Percentiles rank a stretch among this genome's conserved stretches.
Conservation (phyloP, 176 grass and related monocot genomes). For the Rhynchospora pubera region DNA sequence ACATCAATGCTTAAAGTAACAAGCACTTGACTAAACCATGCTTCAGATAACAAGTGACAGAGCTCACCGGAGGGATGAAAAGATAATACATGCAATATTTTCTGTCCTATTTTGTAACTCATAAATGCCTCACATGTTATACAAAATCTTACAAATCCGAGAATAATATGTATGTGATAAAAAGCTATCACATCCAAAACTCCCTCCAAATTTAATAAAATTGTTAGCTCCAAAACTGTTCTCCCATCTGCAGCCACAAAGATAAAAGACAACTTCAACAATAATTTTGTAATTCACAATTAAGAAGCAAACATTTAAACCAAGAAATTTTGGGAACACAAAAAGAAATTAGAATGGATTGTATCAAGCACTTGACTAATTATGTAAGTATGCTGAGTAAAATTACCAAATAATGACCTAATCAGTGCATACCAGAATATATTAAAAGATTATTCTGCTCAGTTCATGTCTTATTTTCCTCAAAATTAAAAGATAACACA, state of each 20-base stretch:
- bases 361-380: background rate
- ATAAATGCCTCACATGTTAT: background rate
- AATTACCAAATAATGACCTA: background rate
- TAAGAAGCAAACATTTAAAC: too few species aligned
- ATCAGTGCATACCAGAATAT: background rate
- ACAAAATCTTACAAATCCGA: background rate
- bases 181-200: background rate
- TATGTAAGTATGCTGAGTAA: background rate
- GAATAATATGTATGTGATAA: background rate
- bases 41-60: background rate
- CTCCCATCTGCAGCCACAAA: background rate
- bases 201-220: background rate
- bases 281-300: background rate
- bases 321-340: too few species aligned
- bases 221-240: slow-evolving; percentile 12
- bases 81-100: background rate
- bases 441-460: too few species aligned
- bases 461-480: too few species aligned
- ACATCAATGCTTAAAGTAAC: too few species aligned
- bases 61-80: background rate
- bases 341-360: too few species aligned
- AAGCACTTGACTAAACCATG: too few species aligned
- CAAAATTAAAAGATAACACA: background rate
- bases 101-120: background rate
- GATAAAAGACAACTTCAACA: background rate